phyloP scores from a whole-genome alignment of 164 flowering plant species.

The Echeveria elegans region DNA sequence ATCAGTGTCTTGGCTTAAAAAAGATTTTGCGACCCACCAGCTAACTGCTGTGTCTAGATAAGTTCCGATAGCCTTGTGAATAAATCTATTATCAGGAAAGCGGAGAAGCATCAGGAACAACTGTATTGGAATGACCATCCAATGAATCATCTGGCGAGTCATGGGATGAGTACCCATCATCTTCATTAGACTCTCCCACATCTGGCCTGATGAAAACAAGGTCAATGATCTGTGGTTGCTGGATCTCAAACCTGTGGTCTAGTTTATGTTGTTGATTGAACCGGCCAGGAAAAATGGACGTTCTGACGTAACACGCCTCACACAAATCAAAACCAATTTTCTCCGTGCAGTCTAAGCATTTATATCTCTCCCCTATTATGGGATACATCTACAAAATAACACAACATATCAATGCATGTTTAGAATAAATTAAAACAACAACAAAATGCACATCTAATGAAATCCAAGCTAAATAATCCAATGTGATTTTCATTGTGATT shows the following conservation, averaged over 20 bases:
- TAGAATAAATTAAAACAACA: too few species aligned
- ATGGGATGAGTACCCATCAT: slow-evolving; percentile 3
- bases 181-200: neutral
- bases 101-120: neutral
- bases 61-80: too few species aligned
- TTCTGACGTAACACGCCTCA: slow-evolving; percentile 50
- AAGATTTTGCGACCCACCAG: too few species aligned
- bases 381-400: slow-evolving; percentile 65
- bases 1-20: too few species aligned
- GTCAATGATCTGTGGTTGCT: neutral
- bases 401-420: too few species aligned
- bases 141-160: neutral
- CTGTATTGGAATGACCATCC: neutral
- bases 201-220: neutral
- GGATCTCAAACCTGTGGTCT: slow-evolving; percentile 51
- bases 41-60: too few species aligned
- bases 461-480: too few species aligned
- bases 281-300: slow-evolving; percentile 69
- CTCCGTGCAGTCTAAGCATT: slow-evolving; percentile 69
- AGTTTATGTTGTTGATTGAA: slow-evolving; percentile 85
- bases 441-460: too few species aligned
- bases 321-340: slow-evolving; percentile 72
- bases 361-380: slow-evolving; percentile 67
- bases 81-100: neutral
- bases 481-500: too few species aligned